Base-by-base conservation (phyloP, 139 green algal species). In the Marvania coccoides region DNA sequence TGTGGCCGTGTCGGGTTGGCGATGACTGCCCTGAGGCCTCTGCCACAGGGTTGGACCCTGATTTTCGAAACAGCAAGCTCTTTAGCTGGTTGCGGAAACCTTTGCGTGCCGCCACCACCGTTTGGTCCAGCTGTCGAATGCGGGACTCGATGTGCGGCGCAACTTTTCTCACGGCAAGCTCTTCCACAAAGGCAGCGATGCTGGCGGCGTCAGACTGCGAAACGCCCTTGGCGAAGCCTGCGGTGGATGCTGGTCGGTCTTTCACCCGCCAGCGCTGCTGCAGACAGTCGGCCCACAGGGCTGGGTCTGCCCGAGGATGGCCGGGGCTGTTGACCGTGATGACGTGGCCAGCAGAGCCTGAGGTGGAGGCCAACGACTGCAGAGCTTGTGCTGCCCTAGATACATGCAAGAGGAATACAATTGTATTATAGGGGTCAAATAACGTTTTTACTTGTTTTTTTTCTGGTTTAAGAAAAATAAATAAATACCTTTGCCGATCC, bases 11-110 rank as follows among this genome's bases (percentile, higher is more conserved):
- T n/a, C n/a, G n/a, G n/a, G n/a, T n/a, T n/a, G n/a, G n/a, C n/a
- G n/a, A n/a, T n/a, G n/a, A n/a, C n/a, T n/a, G n/a, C n/a, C n/a
- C n/a, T n/a, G n/a, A n/a, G n/a, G n/a, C 48, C 9, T 9, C 48
- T 9, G 9, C 9, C 48, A 59, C 9, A 12, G 9, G 10, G n/a
- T 28, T 28, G 24, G 33, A 6, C 47, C 70, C 53, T 59, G 61
- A 34, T 45, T 70, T 82, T 39, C 76, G 65, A 53, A 77, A 90
- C 42, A 97, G 72, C 35, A 89, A 81, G 19, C 81, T 94, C 33
- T 77, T 79, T 14, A 97, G 68, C 39, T 95, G 86, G 77, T 97
- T 97, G 24, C 81, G 79, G 24, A 97, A 74, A 8, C 91, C 91
- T 38, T 85, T 81, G 23, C 92, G 69, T 1, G 80, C 38, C 2